These are phyloP conservation scores for Rugonectria rugulosa DNA, from an alignment of 2,329 filamentous ascomycete genomes.

Conservation along the genomic window DNA sequence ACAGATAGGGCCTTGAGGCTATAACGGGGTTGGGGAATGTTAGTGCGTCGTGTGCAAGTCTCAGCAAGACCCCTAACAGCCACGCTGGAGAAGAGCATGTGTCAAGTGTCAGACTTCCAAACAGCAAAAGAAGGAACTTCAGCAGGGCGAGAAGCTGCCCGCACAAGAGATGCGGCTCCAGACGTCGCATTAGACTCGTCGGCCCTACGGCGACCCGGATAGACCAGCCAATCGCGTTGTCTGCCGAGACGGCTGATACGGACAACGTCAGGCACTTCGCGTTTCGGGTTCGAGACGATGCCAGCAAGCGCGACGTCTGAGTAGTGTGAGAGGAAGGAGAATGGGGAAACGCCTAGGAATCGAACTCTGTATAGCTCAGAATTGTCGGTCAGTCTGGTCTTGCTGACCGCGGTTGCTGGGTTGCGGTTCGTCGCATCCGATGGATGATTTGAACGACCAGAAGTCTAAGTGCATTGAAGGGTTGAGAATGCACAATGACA, in stretches of 20 bases:
- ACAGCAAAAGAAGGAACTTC: neutral
- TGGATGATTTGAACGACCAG: constrained; percentile 3
- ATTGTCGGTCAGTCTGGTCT: no score
- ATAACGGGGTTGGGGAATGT: constrained; percentile 1
- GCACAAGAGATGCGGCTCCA: constrained; percentile 28
- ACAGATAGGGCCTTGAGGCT: neutral
- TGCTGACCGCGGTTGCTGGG: no score
- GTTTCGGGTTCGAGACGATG: constrained; percentile 33
- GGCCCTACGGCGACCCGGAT: constrained; percentile 23
- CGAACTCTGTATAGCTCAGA: neutral
- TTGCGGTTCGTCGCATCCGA: constrained; percentile 9
- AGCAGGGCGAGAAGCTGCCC: neutral
- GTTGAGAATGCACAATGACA: neutral
- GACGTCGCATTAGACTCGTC: constrained; percentile 30
- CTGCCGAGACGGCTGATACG: constrained; percentile 13
- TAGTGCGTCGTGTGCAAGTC: neutral
- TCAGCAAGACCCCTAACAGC: constrained; percentile 1
- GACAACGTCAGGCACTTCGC: constrained; percentile 27
- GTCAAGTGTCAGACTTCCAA: neutral
- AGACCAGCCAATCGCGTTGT: constrained; percentile 28
- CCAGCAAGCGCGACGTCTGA: constrained; percentile 26
- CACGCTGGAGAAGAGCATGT: neutral
- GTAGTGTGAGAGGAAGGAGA: constrained; percentile 19
- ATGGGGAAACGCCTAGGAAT: neutral
- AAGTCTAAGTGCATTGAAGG: neutral